Percentiles rank a stretch among this genome's conserved stretches.
phyloP scores from a whole-genome alignment of 352 stramenopile species.

The Globisporangium apiculatum region DNA sequence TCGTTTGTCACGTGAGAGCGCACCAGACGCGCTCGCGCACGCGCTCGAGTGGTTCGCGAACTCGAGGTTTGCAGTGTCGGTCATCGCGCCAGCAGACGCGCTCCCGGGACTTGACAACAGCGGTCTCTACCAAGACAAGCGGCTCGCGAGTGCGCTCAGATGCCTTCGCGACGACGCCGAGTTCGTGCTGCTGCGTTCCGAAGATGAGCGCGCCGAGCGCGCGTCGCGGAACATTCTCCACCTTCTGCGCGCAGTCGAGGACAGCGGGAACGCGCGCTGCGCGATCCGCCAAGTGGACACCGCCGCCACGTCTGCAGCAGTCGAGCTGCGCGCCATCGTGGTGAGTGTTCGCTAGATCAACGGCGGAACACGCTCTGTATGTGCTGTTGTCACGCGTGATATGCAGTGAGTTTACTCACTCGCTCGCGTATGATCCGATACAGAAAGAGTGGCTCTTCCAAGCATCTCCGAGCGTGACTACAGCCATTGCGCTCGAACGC shows the following conservation, averaged over 20 bases:
- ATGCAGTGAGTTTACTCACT: too few species aligned
- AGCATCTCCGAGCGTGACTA: conserved; percentile 4
- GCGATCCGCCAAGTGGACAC: conserved; percentile 27
- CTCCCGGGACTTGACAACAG: conserved; percentile 2
- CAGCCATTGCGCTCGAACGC: neutral
- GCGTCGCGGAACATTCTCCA: conserved; percentile 21
- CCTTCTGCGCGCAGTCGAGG: conserved; percentile 20
- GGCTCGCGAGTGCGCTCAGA: conserved; percentile 6
- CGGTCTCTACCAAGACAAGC: neutral
- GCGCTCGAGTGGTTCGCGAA: conserved; percentile 10
- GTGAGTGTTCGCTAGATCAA: conserved; percentile 13
- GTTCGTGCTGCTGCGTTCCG: conserved; percentile 32
- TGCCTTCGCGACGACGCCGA: conserved; percentile 14
- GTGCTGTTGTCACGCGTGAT: neutral
- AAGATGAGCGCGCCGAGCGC: conserved; percentile 20
- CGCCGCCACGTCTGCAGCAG: conserved; percentile 2
- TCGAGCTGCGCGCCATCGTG: conserved; percentile 27
- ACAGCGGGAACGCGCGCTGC: conserved; percentile 13
- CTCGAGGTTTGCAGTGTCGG: conserved; percentile 18
- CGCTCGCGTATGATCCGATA: neutral
- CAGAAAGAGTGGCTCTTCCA: conserved; percentile 42
- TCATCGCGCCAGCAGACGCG: conserved; percentile 15
- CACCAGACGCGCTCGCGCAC: conserved; percentile 1
- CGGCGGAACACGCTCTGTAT: neutral
- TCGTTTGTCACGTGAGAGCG: neutral